Conservation (phyloP, 78 protist genomes). For the Dictyostelium citrinum region DNA sequence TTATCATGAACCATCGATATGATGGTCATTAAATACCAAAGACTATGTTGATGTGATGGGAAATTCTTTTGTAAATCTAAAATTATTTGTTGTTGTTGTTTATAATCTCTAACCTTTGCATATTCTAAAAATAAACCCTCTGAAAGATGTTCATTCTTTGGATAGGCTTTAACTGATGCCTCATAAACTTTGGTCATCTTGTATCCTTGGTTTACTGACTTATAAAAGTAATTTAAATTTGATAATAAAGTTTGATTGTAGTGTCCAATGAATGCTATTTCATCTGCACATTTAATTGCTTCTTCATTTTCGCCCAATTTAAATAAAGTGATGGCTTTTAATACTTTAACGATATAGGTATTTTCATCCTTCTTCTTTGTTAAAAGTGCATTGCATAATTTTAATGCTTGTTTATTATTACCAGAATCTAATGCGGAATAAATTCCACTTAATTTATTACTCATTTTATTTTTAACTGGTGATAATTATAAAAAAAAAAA, state of each 20-base stretch:
- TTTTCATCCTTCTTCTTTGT: slow-evolving; percentile 18
- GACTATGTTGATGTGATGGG: background rate
- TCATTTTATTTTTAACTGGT: background rate
- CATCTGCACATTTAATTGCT: slow-evolving; percentile 45
- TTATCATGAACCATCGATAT: background rate
- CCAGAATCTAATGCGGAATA: slow-evolving; percentile 56
- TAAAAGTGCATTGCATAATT: slow-evolving; percentile 31
- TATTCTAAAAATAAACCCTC: slow-evolving; percentile 41
- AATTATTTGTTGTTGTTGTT: slow-evolving; percentile 18
- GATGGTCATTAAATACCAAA: slow-evolving; percentile 64
- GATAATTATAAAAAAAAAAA: background rate
- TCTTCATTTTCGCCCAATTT: slow-evolving; percentile 35
- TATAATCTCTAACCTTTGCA: slow-evolving; percentile 27
- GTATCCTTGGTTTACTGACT: slow-evolving; percentile 26
- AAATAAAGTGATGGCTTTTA: background rate
- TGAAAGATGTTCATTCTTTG: background rate
- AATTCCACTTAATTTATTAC: slow-evolving; percentile 28
- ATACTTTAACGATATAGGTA: background rate
- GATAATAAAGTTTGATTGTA: slow-evolving; percentile 8
- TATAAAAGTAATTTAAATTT: slow-evolving; percentile 51
- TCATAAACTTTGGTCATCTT: slow-evolving; percentile 66
- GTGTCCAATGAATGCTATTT: slow-evolving; percentile 10
- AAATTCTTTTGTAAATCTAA: slow-evolving; percentile 7
- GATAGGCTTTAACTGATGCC: background rate
- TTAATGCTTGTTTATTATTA: slow-evolving; percentile 48